phyloP scores from a whole-genome alignment of 2,329 filamentous ascomycete species.

The Ophiostoma novo-ulmi region DNA sequence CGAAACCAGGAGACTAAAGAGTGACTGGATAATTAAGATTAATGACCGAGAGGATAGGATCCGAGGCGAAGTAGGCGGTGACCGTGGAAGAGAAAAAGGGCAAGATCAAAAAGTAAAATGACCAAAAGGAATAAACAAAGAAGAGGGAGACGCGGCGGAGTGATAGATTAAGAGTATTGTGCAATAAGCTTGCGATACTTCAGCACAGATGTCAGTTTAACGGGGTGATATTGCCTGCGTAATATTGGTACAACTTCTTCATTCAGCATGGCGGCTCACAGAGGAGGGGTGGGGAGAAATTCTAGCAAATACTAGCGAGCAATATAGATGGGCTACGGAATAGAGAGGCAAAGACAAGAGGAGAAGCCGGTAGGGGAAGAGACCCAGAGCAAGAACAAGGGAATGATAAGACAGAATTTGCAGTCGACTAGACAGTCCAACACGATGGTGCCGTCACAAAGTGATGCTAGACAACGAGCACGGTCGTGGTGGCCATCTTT shows the following conservation, averaged over 20 bases:
- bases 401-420: not conserved
- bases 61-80: not conserved
- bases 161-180: not conserved
- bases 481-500: not conserved
- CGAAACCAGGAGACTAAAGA: not conserved
- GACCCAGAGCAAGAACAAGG: not conserved
- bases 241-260: constrained; percentile 21
- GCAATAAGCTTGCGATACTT: not conserved
- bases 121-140: not conserved
- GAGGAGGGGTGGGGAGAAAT: not conserved
- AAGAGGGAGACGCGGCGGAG: not conserved
- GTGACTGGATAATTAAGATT: not conserved
- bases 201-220: constrained; percentile 5
- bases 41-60: not conserved
- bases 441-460: not conserved
- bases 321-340: not conserved
- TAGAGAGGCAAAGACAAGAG: not conserved
- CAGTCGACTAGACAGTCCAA: not conserved
- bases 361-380: not conserved
- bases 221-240: constrained; percentile 20
- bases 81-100: not conserved
- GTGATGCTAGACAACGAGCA: not conserved
- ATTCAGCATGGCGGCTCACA: constrained; percentile 22
- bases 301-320: not conserved
- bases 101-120: not conserved